Conservation (phyloP, 108 stramenopile species). For the Chaetoceros tenuissimus region DNA sequence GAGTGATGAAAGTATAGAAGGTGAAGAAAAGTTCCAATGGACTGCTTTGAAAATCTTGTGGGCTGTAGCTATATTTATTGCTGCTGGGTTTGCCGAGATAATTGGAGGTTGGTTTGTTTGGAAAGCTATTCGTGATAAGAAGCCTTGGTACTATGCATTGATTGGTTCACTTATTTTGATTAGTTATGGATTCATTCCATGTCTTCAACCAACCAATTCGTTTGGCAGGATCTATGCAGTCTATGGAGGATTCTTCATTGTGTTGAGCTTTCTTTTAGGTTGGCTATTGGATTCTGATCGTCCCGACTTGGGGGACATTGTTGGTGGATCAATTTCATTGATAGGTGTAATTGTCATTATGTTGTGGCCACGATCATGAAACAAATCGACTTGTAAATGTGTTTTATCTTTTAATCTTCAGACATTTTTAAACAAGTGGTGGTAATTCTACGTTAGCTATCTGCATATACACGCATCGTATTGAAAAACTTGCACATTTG, state of each 20-base stretch:
- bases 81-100: conserved; percentile 66
- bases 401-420: too few relatives aligned
- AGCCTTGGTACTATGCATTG: conserved; percentile 67
- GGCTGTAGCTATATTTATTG: conserved; percentile 44
- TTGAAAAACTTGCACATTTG: too few relatives aligned
- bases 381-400: too few relatives aligned
- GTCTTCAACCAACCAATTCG: conserved; percentile 61
- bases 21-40: conserved; percentile 39
- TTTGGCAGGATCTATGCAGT: conserved; percentile 79
- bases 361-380: conserved; percentile 77
- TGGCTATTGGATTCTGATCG: conserved; percentile 64
- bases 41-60: conserved; percentile 36
- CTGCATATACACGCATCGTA: too few relatives aligned
- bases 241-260: conserved; percentile 79
- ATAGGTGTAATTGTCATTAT: conserved; percentile 50
- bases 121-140: conserved; percentile 38
- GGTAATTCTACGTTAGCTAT: too few relatives aligned
- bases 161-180: conserved; percentile 53
- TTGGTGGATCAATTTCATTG: conserved; percentile 53
- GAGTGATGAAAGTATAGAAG: too few relatives aligned
- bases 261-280: conserved; percentile 59
- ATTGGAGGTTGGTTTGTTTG: conserved; percentile 75
- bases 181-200: conserved; percentile 67
- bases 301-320: conserved; percentile 61
- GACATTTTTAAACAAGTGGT: too few relatives aligned